Evolutionary conservation across 2,329 filamentous ascomycete species (phyloP).

Genomic region (Teratosphaeria epicoccoides): DNA sequence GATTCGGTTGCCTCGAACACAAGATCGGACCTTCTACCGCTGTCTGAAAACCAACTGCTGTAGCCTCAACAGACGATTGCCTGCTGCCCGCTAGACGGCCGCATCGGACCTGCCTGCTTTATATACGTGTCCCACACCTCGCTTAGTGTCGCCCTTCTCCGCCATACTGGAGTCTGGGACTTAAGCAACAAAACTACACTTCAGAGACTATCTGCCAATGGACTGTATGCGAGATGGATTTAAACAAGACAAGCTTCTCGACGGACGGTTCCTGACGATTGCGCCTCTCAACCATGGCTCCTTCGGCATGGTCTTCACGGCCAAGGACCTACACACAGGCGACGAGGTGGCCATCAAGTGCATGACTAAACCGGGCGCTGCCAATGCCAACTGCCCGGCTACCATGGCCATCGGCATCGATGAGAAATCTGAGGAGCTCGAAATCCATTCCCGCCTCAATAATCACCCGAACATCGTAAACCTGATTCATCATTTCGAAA

Average conservation of each 20-base stretch:
- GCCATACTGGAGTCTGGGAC: neutral
- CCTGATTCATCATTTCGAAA: conserved; percentile 82
- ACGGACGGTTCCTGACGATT: conserved; percentile 81
- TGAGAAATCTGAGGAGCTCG: conserved; percentile 70
- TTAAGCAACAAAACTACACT: conserved; percentile 1
- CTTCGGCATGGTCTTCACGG: conserved; percentile 97
- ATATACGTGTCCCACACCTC: neutral
- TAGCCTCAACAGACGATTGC: neutral
- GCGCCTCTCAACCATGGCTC: conserved; percentile 96
- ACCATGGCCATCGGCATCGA: conserved; percentile 65
- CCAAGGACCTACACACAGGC: conserved; percentile 65
- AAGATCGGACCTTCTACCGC: conserved; percentile 4
- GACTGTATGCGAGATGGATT: conserved; percentile 82
- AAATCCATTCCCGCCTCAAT: conserved; percentile 68
- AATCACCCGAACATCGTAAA: conserved; percentile 89
- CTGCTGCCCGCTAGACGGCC: neutral
- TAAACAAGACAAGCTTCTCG: conserved; percentile 65
- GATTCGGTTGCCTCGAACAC: neutral
- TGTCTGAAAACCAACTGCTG: conserved; percentile 1
- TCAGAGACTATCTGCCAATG: conserved; percentile 38
- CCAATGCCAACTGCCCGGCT: conserved; percentile 37
- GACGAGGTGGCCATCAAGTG: conserved; percentile 92
- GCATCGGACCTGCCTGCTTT: neutral
- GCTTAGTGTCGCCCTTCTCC: neutral
- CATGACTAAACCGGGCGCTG: conserved; percentile 68